Evolutionary conservation across 2,329 filamentous ascomycete genomes (phyloP), one percentile per base, ranked within the genome.

Genomic region (Xylaria sp.): DNA sequence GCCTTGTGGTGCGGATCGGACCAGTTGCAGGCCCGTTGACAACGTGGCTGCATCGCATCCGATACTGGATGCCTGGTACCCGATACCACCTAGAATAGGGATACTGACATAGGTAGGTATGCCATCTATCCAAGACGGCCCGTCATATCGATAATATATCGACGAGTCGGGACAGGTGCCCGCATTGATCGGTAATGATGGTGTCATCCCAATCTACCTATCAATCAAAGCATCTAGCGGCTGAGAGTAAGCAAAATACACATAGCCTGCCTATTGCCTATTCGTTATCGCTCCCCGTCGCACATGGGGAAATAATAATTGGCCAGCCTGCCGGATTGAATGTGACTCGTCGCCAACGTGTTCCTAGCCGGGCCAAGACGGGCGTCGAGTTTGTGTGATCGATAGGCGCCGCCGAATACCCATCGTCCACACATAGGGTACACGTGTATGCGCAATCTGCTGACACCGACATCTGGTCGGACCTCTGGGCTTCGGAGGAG

Each of bases 11-110:
- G 36, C 51, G 22, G 5, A 62, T 66, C 44, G 39, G 38, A 53
- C 36, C 50, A 57, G 57, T n/a, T 53, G 63, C 58, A 61, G n/a
- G 44, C 36, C 51, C 64, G 64, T 66, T 63, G 59, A 58, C 60
- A 55, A 39, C 53, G 47, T 63, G 57, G 63, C 63, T 66, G 59
- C 45, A 58, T 62, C n/a, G 29, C 38, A 54, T 58, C n/a, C 27
- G 25, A 20, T 50, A 27, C 15, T 44, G 44, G n/a, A 50, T 29
- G 27, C 42, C 20, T 2, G 20, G 9, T 7, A 31, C 29, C 29
- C 29, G 7, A 4, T 3, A 31, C 36, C 15, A 39, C 36, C 36
- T 39, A 39, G 36, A 3, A 31, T n/a, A n/a, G n/a, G n/a, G n/a
- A n/a, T n/a, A n/a, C n/a, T n/a, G n/a, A n/a, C n/a, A n/a, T n/a